Evolutionary conservation across 1,139 yeast species (phyloP), one percentile per base, ranked within the genome.

Genomic region (Barnettozyma hawaiiensis): DNA sequence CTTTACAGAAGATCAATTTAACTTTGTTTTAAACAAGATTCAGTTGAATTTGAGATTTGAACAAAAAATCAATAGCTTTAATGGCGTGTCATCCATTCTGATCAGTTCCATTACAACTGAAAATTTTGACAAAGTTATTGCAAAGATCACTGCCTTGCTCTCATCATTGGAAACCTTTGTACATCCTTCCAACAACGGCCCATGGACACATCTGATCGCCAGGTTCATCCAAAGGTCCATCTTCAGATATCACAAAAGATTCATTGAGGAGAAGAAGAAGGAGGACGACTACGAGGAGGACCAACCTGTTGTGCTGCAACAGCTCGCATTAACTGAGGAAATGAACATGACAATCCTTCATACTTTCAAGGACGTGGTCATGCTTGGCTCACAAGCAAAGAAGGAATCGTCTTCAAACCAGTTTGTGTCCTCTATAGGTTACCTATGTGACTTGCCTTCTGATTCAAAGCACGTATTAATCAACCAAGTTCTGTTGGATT

Each of bases 141-240:
- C 70, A 11, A 67, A 73, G 33, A 55, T 92, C 14, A 69, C 70
- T 32, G 71, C 78, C 0, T 64, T 85, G 34, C 57, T 83, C 22
- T 80, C 81, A 48, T 80, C 95, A 0, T 69, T 89, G n/a, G 83
- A 78, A 50, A 85, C 96, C 29, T 86, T 82, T 62, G 81, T 81
- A 11, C 97, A 92, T 63, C 98, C 98, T 5, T 89, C 97, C 0
- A 90, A 90, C 59, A 64, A 73, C 16, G 97, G 97, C 0, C 73
- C 75, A 19, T 90, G 98, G 97, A 76, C 95, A 1, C 65, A 75
- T 35, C 70, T 84, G 7, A 76, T 92, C 33, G 73, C 94, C 1
- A 77, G 78, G 47, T 70, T 85, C 27, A 66, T 85, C 11, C 73
- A 76, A 49, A 73, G 76, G 40, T 65, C 81, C 43, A 66, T 77